Evolutionary conservation across 352 stramenopile species (phyloP), one percentile per base, ranked within the genome.

Genomic region (Phytophthora ramorum): DNA sequence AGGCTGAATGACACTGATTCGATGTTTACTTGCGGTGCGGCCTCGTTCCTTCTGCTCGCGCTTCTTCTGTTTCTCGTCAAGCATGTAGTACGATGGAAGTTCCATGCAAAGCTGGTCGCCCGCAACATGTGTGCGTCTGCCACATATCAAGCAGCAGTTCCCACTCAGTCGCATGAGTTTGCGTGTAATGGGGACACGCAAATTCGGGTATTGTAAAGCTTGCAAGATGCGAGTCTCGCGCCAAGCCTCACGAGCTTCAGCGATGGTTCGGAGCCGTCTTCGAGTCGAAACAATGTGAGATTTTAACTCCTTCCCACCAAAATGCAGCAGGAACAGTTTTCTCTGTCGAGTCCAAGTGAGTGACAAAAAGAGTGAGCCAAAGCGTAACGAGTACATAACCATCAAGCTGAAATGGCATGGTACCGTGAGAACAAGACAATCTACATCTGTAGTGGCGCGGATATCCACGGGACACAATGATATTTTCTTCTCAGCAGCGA

Each of bases 111-210:
- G 71, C 47, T 92, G 83, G 51, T 96, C 84, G 14, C 85, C 86
- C 0, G 85, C 85, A 16, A 93, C 51, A 66, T 94, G 87, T 6
- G 85, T 91, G 50, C 78, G 53, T 19, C 85, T 74, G 0, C 84
- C 84, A 60, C 85, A 94, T 66, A 88, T 92, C 55, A 90, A 78
- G 53, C 87, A 96, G 40, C 66, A 71, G 43, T 96, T 96, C 22
- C 79, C 84, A 53, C 85, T 94, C 4, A 93, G 68, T 5, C 87
- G 82, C 87, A 95, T 94, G 64, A 94, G 84, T 61, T 93, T 93
- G 44, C 84, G 77, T 22, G 85, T 93, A 63, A 93, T 91, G 13
- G 85, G 82, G 17, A 93, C 79, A 24, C 81, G 83, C 45, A 92
- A 55, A 41, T 84, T 79, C 20, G 87, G 83, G 48, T 93, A 92